Evolutionary conservation across 1,284 basidiomycete species (phyloP), one percentile per base, ranked within the genome.

Genomic region (Leccinum variabile): DNA sequence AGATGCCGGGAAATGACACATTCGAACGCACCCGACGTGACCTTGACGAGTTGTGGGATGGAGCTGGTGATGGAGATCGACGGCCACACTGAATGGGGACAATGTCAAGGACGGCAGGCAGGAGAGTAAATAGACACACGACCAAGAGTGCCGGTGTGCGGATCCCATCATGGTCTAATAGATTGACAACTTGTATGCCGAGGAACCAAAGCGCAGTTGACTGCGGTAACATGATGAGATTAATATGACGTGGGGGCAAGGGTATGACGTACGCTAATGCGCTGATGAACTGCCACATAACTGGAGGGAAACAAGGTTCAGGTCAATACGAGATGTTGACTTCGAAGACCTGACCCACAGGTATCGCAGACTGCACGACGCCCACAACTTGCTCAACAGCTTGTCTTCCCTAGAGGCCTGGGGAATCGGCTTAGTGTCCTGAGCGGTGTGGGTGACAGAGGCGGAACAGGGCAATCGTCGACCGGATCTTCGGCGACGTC

Each of bases 11-110:
- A n/a, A 0, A 33, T 33, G 22, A 5, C 4, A 28, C 9, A 14
- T 41, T 49, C 2, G 10, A 11, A 76, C 80, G 63, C 73, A 88
- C 79, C 91, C 91, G 14, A 91, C 91, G 79, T 75, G 25, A 84
- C 75, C 75, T 92, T 92, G 69, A 85, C 73, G 50, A 88, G 71
- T 64, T 90, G 85, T 0, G 91, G 91, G 33, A 90, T 78, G 16
- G 82, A 78, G 1, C 85, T 83, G 0, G 89, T 82, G 62, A 91
- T 75, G 3, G 84, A 77, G 56, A 86, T 78, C 3, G 82, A 80
- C 28, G 89, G 75, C 10, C 84, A 70, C 55, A 88, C 85, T 85
- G 58, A 54, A 30, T 37, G 13, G 9, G n/a, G 3, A 13, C 22
- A 22, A 52, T 18, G 28, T 61, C 28, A 57, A 33, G 8, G 32